Base-by-base conservation (phyloP, 208 protist species). In the Crithidia sp. region DNA sequence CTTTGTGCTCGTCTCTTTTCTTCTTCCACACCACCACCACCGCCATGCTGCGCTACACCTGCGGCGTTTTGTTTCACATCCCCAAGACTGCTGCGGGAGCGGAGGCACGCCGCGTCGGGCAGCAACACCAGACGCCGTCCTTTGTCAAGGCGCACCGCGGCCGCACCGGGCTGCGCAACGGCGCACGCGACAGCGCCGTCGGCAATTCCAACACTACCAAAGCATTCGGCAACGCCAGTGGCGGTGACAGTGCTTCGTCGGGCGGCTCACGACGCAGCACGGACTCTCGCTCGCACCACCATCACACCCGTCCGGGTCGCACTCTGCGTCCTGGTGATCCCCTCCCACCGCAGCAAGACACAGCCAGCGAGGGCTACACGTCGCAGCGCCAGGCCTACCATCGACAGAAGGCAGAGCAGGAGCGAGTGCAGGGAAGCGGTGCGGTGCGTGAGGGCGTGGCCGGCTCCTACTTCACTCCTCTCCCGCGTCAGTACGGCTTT, bases 381-480 rank as follows among this genome's bases (percentile, higher is more conserved):
- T 77, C 77, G 8, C 77, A 83, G 62, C 77, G 71, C 14, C n/a
- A 73, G 36, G 60, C 62, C 16, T 77, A 77, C 57, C 77, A 66
- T 8, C 65, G 62, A 37, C 67, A 67, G 57, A 54, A 64, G n/a
- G 72, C 40, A 16, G 64, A 53, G 49, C 19, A 40, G 9, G 79
- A 71, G 6, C 67, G 71, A 44, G 16, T 70, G n/a, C 40, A 76
- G 9, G 55, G 69, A n/a, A 45, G 58, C 40, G 61, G 76, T 19
- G 64, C 41, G 40, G 45, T 6, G 4, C 14, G 2, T 2, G 55
- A 36, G 12, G 71, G 41, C 59, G 78, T 78, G 17, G 69, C 88
- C 3, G 90, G 82, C 7, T 88, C 89, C 17, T 81, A 77, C 67
- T 79, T 95, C 13, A 87, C 91, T 10, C 88, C 91, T 6, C 58